Conservation (phyloP, 2,329 filamentous ascomycete species). For the Hortaea sp. region DNA sequence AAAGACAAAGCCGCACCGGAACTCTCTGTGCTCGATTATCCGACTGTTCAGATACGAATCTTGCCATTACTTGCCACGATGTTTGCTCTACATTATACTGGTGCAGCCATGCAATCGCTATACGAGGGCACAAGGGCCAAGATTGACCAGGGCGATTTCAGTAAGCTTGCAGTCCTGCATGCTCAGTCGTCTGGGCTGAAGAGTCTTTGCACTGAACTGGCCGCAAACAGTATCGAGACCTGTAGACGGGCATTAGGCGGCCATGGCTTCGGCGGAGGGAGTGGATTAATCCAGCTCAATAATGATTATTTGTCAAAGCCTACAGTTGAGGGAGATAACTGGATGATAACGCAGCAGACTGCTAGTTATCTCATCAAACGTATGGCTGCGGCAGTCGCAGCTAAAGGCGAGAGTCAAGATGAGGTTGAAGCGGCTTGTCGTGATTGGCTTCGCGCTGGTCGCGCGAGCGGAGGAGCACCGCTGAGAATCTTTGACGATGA, state of each 20-base stretch:
- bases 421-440: conserved; percentile 33
- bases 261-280: conserved; percentile 44
- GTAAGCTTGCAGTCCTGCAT: conserved; percentile 41
- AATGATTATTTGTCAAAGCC: conserved; percentile 43
- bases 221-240: conserved; percentile 45
- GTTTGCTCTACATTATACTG: conserved; percentile 40
- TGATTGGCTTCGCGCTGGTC: conserved; percentile 28
- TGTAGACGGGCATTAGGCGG: conserved; percentile 45
- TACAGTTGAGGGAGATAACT: conserved; percentile 48
- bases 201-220: conserved; percentile 43
- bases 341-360: conserved; percentile 48
- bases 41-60: conserved; percentile 45
- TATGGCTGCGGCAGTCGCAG: conserved; percentile 33
- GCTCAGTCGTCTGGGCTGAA: conserved; percentile 46
- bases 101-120: conserved; percentile 41
- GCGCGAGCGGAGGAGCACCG: conserved; percentile 18
- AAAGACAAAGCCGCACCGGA: conserved; percentile 27
- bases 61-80: conserved; percentile 44
- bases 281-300: conserved; percentile 43
- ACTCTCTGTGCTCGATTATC: conserved; percentile 42
- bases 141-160: conserved; percentile 42
- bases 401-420: conserved; percentile 27
- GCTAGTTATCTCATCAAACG: conserved; percentile 43
- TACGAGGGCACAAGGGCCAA: conserved; percentile 36
- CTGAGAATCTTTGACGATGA: conserved; percentile 27